Conservation (phyloP, 768 basidiomycete genomes). For the Mycena venus region DNA sequence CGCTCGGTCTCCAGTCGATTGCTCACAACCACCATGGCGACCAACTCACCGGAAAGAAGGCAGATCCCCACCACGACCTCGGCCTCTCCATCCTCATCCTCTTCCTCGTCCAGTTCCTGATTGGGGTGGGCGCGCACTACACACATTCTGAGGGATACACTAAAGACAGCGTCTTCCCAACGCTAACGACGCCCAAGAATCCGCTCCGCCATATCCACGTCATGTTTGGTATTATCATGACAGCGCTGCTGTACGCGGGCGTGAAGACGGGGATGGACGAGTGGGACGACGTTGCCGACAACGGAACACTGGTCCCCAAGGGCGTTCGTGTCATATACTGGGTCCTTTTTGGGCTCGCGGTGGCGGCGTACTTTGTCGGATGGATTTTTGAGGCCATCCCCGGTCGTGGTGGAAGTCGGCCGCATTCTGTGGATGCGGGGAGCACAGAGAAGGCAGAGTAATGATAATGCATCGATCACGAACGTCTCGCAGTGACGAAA, state of each 20-base stretch:
- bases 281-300: conserved; percentile 31
- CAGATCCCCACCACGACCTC: conserved; percentile 35
- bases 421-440: neutral
- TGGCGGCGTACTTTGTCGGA: conserved; percentile 31
- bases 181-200: conserved; percentile 32
- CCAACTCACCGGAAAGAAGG: conserved; percentile 26
- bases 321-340: conserved; percentile 26
- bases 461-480: too few relatives aligned
- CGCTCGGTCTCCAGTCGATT: conserved; percentile 23
- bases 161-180: conserved; percentile 23
- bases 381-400: conserved; percentile 30
- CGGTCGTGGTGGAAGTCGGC: neutral
- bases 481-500: too few relatives aligned
- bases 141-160: conserved; percentile 23
- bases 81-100: conserved; percentile 32
- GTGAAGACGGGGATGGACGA: conserved; percentile 37
- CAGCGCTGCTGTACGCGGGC: conserved; percentile 32
- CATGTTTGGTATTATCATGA: conserved; percentile 26
- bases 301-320: conserved; percentile 23
- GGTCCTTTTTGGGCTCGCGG: conserved; percentile 29
- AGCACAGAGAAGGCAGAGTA: conserved; percentile 16
- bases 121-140: conserved; percentile 33
- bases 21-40: conserved; percentile 17
- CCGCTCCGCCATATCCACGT: conserved; percentile 34
- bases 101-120: conserved; percentile 28